phyloP scores from a whole-genome alignment of 1,284 basidiomycete genomes.

The Trametes pubescens region DNA sequence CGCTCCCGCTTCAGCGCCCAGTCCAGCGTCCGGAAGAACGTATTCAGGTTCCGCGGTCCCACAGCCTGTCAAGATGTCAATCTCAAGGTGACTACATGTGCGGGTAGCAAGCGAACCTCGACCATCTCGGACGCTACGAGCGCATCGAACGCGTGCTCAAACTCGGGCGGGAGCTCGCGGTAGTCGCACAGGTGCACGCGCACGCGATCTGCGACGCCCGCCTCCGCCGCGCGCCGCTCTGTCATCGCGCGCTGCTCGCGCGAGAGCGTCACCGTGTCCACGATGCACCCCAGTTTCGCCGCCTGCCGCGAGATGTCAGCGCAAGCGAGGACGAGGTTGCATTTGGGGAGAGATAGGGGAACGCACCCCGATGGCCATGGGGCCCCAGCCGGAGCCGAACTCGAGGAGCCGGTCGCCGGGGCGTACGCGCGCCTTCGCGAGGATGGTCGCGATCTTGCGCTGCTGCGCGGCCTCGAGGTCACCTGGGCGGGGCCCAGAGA shows the following conservation, averaged over 20 bases:
- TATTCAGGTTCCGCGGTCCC: conserved; percentile 52
- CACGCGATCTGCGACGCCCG: conserved; percentile 73
- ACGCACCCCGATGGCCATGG: conserved; percentile 80
- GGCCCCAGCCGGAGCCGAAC: conserved; percentile 90
- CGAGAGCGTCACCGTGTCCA: conserved; percentile 87
- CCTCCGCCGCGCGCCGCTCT: conserved; percentile 75
- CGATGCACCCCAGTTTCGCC: conserved; percentile 72
- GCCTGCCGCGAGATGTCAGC: conserved; percentile 50
- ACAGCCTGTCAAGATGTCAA: conserved; percentile 20
- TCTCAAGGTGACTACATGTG: no score
- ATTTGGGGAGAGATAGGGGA: background rate
- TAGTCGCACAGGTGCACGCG: conserved; percentile 88
- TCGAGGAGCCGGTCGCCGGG: conserved; percentile 83
- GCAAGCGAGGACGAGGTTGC: background rate
- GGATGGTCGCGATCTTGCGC: conserved; percentile 80
- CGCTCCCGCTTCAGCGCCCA: conserved; percentile 76
- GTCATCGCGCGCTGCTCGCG: conserved; percentile 84
- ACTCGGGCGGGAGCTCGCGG: conserved; percentile 75
- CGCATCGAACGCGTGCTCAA: conserved; percentile 82
- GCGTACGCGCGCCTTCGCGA: conserved; percentile 75
- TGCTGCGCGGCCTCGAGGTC: conserved; percentile 83
- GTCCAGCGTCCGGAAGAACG: conserved; percentile 82
- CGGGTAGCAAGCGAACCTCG: conserved; percentile 53
- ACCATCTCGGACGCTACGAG: conserved; percentile 91
- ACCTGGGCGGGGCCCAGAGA: conserved; percentile 46